A percentile compares a stretch with the other conserved stretches of the same genome.
These are phyloP conservation scores for Coccomyxa sp. DNA, from an alignment of 139 green algal genomes.

Conservation along the genomic window DNA sequence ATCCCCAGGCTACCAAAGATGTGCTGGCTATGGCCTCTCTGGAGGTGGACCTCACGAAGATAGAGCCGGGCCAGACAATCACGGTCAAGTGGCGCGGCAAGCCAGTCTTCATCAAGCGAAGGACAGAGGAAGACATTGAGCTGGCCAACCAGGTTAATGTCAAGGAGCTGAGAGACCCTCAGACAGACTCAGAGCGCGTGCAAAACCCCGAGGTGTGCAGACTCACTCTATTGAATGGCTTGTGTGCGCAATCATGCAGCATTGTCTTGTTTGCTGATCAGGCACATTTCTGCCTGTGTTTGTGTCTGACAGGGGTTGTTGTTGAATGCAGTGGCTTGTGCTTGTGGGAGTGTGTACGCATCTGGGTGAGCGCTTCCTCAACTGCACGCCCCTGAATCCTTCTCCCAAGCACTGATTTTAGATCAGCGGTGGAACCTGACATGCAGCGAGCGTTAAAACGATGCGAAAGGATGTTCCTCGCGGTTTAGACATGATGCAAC, in stretches of 20 bases:
- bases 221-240: background rate
- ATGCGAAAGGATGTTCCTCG: no score
- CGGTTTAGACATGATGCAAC: no score
- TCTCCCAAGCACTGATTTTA: background rate
- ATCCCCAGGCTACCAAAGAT: slow-evolving; percentile 74
- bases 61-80: slow-evolving; percentile 86
- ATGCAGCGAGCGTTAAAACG: no score
- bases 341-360: slow-evolving; percentile 99
- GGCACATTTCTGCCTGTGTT: background rate
- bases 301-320: background rate
- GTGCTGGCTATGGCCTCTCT: slow-evolving; percentile 90
- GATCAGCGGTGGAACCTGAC: no score
- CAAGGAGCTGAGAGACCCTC: slow-evolving; percentile 81
- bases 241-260: background rate
- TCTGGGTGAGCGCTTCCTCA: slow-evolving; percentile 48
- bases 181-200: slow-evolving; percentile 75
- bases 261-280: background rate
- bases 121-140: slow-evolving; percentile 82
- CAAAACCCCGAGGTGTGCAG: slow-evolving; percentile 71
- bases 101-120: slow-evolving; percentile 95
- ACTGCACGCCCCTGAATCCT: background rate
- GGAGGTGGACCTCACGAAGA: slow-evolving; percentile 89
- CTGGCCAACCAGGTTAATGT: slow-evolving; percentile 67
- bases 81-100: slow-evolving; percentile 99
- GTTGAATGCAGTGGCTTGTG: slow-evolving; percentile 86